Percentiles rank a stretch among this genome's conserved stretches.
Conservation (phyloP, 2,329 filamentous ascomycete species). For the Diplodia mutila region DNA sequence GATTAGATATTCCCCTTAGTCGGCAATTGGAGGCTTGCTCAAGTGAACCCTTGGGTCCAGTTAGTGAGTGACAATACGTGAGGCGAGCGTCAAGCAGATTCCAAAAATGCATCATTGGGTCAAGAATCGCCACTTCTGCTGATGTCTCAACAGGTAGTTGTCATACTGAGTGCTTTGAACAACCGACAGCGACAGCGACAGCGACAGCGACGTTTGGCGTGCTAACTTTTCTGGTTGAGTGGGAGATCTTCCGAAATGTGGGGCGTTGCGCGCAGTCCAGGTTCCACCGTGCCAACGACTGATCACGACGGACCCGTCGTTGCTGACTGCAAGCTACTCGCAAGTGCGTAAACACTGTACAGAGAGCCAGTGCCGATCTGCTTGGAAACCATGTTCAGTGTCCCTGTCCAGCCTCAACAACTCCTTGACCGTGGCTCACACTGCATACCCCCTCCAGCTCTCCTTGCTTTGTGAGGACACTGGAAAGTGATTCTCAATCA, state of each 20-base stretch:
- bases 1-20: constrained; percentile 23
- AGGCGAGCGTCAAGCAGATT: too few species aligned
- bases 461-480: background rate
- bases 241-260: background rate
- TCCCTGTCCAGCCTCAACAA: background rate
- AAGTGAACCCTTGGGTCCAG: background rate
- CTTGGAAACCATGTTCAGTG: background rate
- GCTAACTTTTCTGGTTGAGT: background rate
- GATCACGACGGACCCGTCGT: background rate
- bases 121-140: background rate
- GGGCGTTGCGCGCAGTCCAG: background rate
- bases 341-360: too few species aligned
- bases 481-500: background rate
- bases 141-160: background rate
- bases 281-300: background rate
- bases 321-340: too few species aligned
- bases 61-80: background rate
- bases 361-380: too few species aligned
- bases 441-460: background rate
- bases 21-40: constrained; percentile 19
- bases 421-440: background rate
- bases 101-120: background rate
- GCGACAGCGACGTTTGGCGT: background rate
- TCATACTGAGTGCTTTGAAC: background rate
- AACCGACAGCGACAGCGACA: too few species aligned